Base-by-base conservation (phyloP, 305 asterid genomes). In the Rubia balearica region DNA sequence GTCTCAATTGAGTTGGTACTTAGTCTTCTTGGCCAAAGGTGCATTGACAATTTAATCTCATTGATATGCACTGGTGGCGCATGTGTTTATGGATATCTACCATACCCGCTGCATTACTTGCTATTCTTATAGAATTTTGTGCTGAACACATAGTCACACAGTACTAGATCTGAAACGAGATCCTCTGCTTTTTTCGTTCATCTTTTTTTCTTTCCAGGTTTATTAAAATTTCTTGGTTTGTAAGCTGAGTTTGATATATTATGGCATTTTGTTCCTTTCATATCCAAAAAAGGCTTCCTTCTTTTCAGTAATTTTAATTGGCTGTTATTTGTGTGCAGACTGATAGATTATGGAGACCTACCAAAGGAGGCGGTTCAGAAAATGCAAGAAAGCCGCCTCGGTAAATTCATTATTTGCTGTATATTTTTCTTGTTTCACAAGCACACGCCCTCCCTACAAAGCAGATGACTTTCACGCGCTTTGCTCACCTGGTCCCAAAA, bases 81-180 rank as follows among this genome's bases (percentile, higher is more conserved):
- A 86, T 86, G 69, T 92, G 98, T 81, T 92, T 92, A 80, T 92
- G 97, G 98, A 82, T 86, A 74, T 86, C 97, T 71, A 77, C 86
- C 40, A 66, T 86, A 77, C 98, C 97, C 74, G 98, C 97, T 78
- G 85, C 86, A 67, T 71, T 92, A 78, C 87, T 92, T 70, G 96
- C 88, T 68, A 70, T 92, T 65, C 77, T 85, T 61, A 89, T 89
- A 87, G 88, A 88, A 79, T 90, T 89, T 75, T 90, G 88, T 56
- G 86, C 87, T 6, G 97, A 92, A 77, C n/a, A n/a, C n/a, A n/a
- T 27, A 22, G 6, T 22, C 33, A 22, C 27, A 57, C 62, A 12
- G 17, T 33, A 19, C 33, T 45, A 41, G 65, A 40, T 4, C 45
- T 24, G 11, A 73, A 77, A 81, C 77, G 84, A 89, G 73, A 73